Conservation (phyloP, 164 flowering plant species). For the Liquidambar formosana region DNA sequence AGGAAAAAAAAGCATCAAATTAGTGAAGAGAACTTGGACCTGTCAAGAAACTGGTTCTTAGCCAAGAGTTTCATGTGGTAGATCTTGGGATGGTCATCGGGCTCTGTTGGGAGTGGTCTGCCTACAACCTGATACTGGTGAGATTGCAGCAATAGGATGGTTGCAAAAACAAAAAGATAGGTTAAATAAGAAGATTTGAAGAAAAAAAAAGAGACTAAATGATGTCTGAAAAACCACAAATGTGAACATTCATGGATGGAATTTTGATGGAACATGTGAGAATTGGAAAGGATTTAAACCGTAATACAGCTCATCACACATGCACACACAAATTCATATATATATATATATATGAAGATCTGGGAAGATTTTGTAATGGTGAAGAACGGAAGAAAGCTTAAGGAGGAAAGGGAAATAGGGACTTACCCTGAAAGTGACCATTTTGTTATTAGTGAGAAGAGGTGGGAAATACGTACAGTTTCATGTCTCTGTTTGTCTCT, state of each 20-base stretch:
- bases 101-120: slow-evolving; percentile 69
- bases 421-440: slow-evolving; percentile 54
- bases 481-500: slow-evolving; percentile 12
- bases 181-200: no score
- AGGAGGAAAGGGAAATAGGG: background rate
- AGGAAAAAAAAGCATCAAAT: background rate
- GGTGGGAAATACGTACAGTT: background rate
- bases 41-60: slow-evolving; percentile 79
- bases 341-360: background rate
- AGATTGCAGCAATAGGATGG: slow-evolving; percentile 40
- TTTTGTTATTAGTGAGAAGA: slow-evolving; percentile 19
- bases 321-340: no score
- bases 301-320: no score
- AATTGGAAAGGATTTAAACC: background rate
- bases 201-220: no score
- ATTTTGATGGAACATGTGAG: no score
- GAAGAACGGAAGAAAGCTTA: background rate
- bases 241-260: no score
- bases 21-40: slow-evolving; percentile 76
- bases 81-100: slow-evolving; percentile 82
- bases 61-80: slow-evolving; percentile 93
- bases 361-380: no score
- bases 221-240: no score
- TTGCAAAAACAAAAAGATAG: background rate
- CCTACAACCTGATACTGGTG: slow-evolving; percentile 95